Conservation (phyloP, 495 filamentous ascomycete species). For the Hypomontagnella submonticulosa region DNA sequence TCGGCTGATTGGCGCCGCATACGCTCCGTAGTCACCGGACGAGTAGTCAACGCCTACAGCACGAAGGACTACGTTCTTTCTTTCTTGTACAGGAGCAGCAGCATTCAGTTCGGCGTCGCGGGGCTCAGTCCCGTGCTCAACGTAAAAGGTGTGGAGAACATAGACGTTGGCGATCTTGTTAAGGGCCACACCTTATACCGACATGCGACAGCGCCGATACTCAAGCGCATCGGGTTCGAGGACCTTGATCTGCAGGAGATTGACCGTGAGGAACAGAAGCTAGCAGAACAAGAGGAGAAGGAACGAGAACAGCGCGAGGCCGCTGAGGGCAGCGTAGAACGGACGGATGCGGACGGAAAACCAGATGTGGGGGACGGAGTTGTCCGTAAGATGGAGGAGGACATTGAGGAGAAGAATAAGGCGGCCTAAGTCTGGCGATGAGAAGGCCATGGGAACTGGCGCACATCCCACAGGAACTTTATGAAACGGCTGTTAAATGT, state of each 20-base stretch:
- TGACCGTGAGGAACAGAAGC: slow-evolving; percentile 50
- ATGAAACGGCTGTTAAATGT: too few relatives aligned
- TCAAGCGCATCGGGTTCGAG: slow-evolving; percentile 67
- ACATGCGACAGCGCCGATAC: slow-evolving; percentile 65
- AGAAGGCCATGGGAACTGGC: too few relatives aligned
- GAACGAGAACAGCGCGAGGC: slow-evolving; percentile 50
- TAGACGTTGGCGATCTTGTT: slow-evolving; percentile 67
- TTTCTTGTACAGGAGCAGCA: slow-evolving; percentile 67
- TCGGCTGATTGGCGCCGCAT: slow-evolving; percentile 64
- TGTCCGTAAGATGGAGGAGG: slow-evolving; percentile 24
- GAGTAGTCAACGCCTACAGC: slow-evolving; percentile 70
- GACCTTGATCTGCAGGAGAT: slow-evolving; percentile 64
- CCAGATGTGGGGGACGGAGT: slow-evolving; percentile 24
- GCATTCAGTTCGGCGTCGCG: slow-evolving; percentile 67
- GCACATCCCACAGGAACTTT: too few relatives aligned
- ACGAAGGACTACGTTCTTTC: slow-evolving; percentile 70
- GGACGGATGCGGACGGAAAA: not conserved
- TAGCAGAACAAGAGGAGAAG: slow-evolving; percentile 56
- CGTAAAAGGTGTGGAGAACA: slow-evolving; percentile 67
- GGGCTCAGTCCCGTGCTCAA: slow-evolving; percentile 64
- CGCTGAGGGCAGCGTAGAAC: slow-evolving; percentile 21
- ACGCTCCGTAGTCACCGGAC: slow-evolving; percentile 65
- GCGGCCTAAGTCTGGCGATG: not conserved
- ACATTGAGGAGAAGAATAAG: slow-evolving; percentile 26
- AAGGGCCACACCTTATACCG: slow-evolving; percentile 67